Evolutionary conservation across 2,329 filamentous ascomycete species (phyloP).

Genomic region (Microcera coccophila): DNA sequence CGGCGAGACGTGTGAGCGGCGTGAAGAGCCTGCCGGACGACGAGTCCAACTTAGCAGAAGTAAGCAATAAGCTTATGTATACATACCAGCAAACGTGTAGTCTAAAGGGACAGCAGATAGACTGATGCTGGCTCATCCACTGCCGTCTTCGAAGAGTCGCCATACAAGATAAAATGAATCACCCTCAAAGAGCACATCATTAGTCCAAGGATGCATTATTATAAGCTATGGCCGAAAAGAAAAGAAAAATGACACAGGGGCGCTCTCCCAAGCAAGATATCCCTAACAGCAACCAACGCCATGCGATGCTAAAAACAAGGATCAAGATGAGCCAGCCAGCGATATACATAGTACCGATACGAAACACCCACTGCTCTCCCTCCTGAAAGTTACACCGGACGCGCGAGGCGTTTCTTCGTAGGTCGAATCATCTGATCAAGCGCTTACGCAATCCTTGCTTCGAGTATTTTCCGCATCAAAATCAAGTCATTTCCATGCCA

Average conservation of each 20-base stretch:
- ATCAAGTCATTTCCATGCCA: constrained; percentile 55
- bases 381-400: not conserved
- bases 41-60: no score
- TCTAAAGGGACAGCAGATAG: no score
- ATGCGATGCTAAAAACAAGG: constrained; percentile 6
- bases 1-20: not conserved
- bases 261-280: not conserved
- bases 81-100: no score
- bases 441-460: not conserved
- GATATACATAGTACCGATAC: not conserved
- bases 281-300: constrained; percentile 10
- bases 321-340: not conserved
- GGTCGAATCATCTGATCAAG: constrained; percentile 1
- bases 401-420: not conserved
- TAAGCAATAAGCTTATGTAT: no score
- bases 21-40: no score
- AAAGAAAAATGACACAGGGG: not conserved
- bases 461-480: not conserved
- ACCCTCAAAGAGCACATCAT: no score
- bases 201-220: no score
- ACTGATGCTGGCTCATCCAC: no score
- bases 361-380: not conserved
- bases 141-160: no score
- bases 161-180: no score
- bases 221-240: not conserved